Evolutionary conservation across 106 monocot species (phyloP).

Genomic region (Iris macrosiphon): DNA sequence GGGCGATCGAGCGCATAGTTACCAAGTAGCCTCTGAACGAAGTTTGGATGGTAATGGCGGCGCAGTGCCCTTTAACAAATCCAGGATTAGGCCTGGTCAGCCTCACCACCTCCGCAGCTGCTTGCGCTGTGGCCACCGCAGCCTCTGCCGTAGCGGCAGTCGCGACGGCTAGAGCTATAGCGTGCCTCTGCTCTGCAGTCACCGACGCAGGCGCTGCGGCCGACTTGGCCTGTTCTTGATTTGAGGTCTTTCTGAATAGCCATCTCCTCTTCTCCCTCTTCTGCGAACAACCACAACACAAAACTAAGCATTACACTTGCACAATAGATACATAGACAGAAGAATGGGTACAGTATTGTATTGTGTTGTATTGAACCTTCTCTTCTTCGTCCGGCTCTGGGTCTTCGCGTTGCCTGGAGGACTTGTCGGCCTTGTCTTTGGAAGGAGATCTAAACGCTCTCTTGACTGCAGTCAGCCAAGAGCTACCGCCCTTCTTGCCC

Average conservation of each 20-base stretch:
- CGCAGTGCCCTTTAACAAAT: constrained; percentile 47
- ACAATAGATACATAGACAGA: too few species aligned
- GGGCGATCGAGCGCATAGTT: neutral
- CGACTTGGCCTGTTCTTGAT: too few species aligned
- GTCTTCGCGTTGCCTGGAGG: constrained; percentile 13
- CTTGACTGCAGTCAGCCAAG: constrained; percentile 94
- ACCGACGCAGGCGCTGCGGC: constrained; percentile 6
- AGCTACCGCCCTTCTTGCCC: constrained; percentile 80
- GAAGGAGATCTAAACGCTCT: constrained; percentile 88
- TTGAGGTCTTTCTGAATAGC: constrained; percentile 63
- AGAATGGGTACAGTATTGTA: too few species aligned
- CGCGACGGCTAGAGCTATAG: constrained; percentile 70
- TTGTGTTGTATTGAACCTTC: too few species aligned
- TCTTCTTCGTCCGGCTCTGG: constrained; percentile 29
- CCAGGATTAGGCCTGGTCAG: constrained; percentile 38
- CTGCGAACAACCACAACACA: constrained; percentile 12
- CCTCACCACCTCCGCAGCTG: constrained; percentile 77
- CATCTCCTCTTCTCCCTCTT: constrained; percentile 87
- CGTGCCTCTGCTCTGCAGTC: constrained; percentile 64
- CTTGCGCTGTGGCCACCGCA: constrained; percentile 76
- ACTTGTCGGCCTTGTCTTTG: constrained; percentile 50
- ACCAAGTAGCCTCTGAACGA: constrained; percentile 91
- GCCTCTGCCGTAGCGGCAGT: constrained; percentile 84
- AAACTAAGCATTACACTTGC: too few species aligned
- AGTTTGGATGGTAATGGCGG: constrained; percentile 77